Base-by-base conservation (phyloP, 2,329 filamentous ascomycete species). In the Ophiostoma perfectum region DNA sequence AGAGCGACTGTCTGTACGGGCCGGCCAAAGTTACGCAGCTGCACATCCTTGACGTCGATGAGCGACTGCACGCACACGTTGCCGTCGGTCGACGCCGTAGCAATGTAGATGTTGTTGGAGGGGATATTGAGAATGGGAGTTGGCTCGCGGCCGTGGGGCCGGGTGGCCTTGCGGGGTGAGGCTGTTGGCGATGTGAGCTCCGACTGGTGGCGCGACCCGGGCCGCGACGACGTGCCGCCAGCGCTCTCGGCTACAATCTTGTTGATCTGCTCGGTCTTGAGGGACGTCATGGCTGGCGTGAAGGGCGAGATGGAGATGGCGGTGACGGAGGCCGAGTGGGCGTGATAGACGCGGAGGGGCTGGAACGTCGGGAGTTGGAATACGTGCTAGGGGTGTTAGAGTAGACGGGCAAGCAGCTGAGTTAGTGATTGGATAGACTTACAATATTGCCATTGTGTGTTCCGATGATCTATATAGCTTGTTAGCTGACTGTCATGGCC, bases 361-460 rank as follows among this genome's bases (percentile, higher is more conserved):
- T 94, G 88, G 76, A 98, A 90, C 5, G 88, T 86, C 0, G 95
- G 93, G 18, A 98, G 79, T 72, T 92, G 90, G 64, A 97, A 81
- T 71, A 97, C 89, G 81, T 99, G 91, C 91, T 95, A 73, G 60
- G 52, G 39, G 47, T 67, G 62, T 47, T 42, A 67, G 66, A 64
- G 52, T 47, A 8, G 39, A 18, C 18, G 27, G 65, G 64, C 80
- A 9, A 47, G 12, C 3, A 14, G 44, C 6, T 4, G 1, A 47
- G 41, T 14, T 5, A 55, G 45, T 52, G 47, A 16, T 2, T 39
- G 5, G 7, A 16, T 9, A 11, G 38, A 60, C 90, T 82, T 83
- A 96, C 92, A 75, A 98, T 94, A 75, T 95, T 97, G 74, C 95
- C 95, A 80, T 96, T 97, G 78, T 99, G 94, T 44, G 95, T 97